Conservation (phyloP, 2,329 filamentous ascomycete genomes). For the Aspergillus neoniger region DNA sequence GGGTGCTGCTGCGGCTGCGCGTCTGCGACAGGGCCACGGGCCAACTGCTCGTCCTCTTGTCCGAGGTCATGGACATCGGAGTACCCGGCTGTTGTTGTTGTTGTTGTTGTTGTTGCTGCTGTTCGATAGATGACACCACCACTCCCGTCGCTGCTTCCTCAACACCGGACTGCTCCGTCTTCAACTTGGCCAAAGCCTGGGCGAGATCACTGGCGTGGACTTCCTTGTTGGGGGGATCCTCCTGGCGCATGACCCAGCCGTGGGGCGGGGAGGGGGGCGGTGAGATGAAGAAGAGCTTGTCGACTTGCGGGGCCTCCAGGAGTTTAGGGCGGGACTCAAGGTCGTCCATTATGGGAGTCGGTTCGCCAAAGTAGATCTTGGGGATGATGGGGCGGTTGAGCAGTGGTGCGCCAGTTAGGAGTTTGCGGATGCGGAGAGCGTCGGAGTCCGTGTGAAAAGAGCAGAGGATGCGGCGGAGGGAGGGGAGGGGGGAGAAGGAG, state of each 20-base stretch:
- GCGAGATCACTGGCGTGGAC: constrained; percentile 65
- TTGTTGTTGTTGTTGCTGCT: background rate
- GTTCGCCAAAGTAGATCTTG: constrained; percentile 56
- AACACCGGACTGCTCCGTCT: constrained; percentile 28
- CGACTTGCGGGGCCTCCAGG: constrained; percentile 57
- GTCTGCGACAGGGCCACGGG: constrained; percentile 32
- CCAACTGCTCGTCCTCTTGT: constrained; percentile 36
- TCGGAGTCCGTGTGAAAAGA: constrained; percentile 48
- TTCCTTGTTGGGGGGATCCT: constrained; percentile 66
- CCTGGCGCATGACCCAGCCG: constrained; percentile 64
- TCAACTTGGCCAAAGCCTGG: constrained; percentile 55
- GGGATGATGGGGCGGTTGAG: constrained; percentile 36
- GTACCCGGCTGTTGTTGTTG: constrained; percentile 27
- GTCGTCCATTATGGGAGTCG: constrained; percentile 48
- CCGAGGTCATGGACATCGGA: constrained; percentile 38
- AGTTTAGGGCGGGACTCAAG: constrained; percentile 42
- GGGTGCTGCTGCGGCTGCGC: constrained; percentile 57
- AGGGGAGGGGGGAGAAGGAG: constrained; percentile 55
- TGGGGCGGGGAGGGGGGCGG: constrained; percentile 65
- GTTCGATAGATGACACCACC: too few relatives aligned
- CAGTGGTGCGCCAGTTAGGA: constrained; percentile 43
- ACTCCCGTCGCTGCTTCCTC: constrained; percentile 11
- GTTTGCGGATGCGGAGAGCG: constrained; percentile 46
- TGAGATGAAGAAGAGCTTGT: constrained; percentile 67
- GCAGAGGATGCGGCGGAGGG: constrained; percentile 53